phyloP scores from a whole-genome alignment of 148 eudicot genomes.

The Rhododendron henanense region DNA sequence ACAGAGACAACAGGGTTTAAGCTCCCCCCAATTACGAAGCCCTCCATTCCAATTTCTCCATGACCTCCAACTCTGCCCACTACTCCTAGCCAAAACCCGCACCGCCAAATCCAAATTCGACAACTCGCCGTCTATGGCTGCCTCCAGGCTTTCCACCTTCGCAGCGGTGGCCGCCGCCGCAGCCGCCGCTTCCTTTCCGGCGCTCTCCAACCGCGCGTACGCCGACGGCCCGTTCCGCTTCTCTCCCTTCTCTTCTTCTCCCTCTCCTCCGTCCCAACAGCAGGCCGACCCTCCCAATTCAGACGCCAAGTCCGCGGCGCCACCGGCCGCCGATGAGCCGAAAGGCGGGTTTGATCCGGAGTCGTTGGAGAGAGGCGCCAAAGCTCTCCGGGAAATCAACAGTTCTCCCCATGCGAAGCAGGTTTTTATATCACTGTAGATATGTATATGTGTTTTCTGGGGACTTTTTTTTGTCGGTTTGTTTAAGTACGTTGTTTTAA shows the following conservation, averaged over 20 bases:
- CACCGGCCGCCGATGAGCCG: constrained; percentile 40
- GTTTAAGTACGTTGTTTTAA: background rate
- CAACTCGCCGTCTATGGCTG: constrained; percentile 33
- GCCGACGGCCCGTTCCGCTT: constrained; percentile 62
- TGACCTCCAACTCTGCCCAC: background rate
- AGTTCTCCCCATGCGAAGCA: constrained; percentile 56
- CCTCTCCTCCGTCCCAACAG: constrained; percentile 21
- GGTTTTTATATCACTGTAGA: constrained; percentile 23
- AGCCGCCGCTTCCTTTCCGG: constrained; percentile 33
- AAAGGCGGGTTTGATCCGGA: constrained; percentile 70
- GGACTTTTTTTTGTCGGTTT: background rate
- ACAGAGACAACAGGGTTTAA: background rate
- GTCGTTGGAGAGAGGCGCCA: constrained; percentile 75
- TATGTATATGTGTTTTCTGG: background rate
- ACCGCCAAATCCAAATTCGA: background rate
- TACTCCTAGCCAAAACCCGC: background rate
- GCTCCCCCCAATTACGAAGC: background rate
- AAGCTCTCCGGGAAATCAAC: constrained; percentile 70
- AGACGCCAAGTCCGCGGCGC: constrained; percentile 13
- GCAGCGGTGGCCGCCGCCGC: constrained; percentile 39
- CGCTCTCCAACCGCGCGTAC: constrained; percentile 28
- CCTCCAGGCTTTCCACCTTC: constrained; percentile 36
- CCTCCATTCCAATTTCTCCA: background rate
- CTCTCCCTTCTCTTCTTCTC: constrained; percentile 37
- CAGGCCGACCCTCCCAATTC: constrained; percentile 18